phyloP scores from a whole-genome alignment of 345 rosid genomes.

The Nasturtium officinale region DNA sequence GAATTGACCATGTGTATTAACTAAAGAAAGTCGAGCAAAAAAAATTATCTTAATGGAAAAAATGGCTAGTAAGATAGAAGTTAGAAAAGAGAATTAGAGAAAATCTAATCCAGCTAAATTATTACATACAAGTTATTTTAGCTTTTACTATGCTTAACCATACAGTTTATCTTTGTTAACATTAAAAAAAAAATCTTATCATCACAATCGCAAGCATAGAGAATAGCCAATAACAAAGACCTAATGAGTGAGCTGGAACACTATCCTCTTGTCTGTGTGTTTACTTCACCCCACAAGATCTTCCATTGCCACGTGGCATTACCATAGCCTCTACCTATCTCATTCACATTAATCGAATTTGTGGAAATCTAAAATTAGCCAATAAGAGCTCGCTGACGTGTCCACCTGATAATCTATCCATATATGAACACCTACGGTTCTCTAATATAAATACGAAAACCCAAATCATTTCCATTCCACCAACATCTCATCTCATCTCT shows the following conservation, averaged over 20 bases:
- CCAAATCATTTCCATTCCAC: not conserved
- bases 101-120: no score
- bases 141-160: no score
- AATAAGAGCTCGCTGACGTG: conserved; percentile 18
- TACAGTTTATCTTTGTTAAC: no score
- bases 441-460: conserved; percentile 15
- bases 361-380: conserved; percentile 31
- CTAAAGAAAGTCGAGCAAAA: no score
- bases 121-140: no score
- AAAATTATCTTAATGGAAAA: no score
- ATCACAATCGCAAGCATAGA: no score
- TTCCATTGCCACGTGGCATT: conserved; percentile 3
- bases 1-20: no score
- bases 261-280: not conserved
- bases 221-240: no score
- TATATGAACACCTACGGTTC: conserved; percentile 2
- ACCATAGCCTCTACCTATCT: conserved; percentile 6
- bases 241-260: not conserved
- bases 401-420: not conserved
- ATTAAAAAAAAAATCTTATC: no score
- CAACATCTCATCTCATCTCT: not conserved
- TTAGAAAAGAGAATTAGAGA: no score
- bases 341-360: not conserved
- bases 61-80: no score
- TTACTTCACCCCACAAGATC: not conserved